Evolutionary conservation across 176 grass and related monocot genomes (phyloP).

Genomic region (Zea mays): Zm-B73-REFERENCE-NAM-5.0 NC_050105.1:81352501-81353000

Average conservation of each 20-base stretch:
- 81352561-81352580: not conserved
- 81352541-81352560: not conserved
- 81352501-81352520: not conserved
- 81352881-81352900: constrained; percentile 67
- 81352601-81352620: not conserved
- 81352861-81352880: constrained; percentile 14
- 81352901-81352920: constrained; percentile 62
- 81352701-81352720: constrained; percentile 27
- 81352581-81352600: not conserved
- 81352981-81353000: constrained; percentile 72
- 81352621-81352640: constrained; percentile 11
- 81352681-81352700: constrained; percentile 15
- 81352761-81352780: constrained; percentile 59
- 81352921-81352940: constrained; percentile 56
- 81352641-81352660: not conserved
- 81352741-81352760: constrained; percentile 57
- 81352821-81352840: constrained; percentile 7
- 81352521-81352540: not conserved
- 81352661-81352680: not conserved
- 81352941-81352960: constrained; percentile 85
- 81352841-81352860: constrained; percentile 5
- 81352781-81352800: constrained; percentile 28
- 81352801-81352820: constrained; percentile 16
- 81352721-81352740: constrained; percentile 80
- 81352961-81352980: constrained; percentile 59